Base-by-base conservation (phyloP, 169 alveolate genomes). In the Eimeria tenella region DNA sequence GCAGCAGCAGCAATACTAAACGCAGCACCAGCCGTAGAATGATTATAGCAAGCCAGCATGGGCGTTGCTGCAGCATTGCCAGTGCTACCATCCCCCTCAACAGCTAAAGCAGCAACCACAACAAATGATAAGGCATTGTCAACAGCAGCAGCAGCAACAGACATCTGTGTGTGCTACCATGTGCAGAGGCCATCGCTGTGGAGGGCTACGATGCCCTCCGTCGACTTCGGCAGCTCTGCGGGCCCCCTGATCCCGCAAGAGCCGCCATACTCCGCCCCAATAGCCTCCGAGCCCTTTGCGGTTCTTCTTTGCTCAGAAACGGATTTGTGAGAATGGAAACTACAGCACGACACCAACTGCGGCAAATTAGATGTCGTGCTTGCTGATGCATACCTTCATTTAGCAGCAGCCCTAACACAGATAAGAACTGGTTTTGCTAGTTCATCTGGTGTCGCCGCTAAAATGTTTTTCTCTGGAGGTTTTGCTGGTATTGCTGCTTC, bases 211-310 rank as follows among this genome's bases (percentile, higher is more conserved):
- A 82, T 55, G 90, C 90, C 31, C 74, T 82, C 4, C 90, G 90
- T 65, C 90, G 90, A 60, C 60, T 82, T 55, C 55, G 90, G 75
- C 90, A 82, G 90, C 60, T 82, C 75, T 82, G 90, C 77, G 90
- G 90, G 50, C 90, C 90, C 58, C 62, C 90, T 9, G 90, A 82
- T 50, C 90, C 90, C 75, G 58, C 90, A 56, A 82, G 90, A 31
- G 90, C 90, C 10, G 90, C 90, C n/a, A 56, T 58, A 1, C 75
- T 82, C 13, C 90, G 90, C 31, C 90, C 90, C 58, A 21, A 25
- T 58, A 82, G 90, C 90, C 75, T 82, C 23, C 73, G 90, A 5
- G 90, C 90, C n/a, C 90, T 82, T 13, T 82, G 90, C n/a, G 90
- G 90, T 42, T n/a, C 74, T 6, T 82, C 90, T 5, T 74, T 31